phyloP scores from a whole-genome alignment of 441 rosid species.

The Pelargonium australe region DNA sequence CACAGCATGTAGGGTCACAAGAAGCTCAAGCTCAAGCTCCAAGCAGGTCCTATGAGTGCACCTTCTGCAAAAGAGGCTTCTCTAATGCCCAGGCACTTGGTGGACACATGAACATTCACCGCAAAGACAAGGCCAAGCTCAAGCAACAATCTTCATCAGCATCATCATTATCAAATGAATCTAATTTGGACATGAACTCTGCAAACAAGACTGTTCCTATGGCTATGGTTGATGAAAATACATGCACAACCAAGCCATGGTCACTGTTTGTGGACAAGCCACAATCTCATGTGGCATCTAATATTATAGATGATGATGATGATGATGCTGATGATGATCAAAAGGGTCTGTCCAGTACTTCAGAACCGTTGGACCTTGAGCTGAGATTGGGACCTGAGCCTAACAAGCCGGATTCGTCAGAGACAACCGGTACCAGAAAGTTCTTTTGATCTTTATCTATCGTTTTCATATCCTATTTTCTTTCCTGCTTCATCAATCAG shows the following conservation, averaged over 20 bases:
- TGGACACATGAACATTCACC: slow-evolving; percentile 43
- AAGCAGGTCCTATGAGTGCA: slow-evolving; percentile 33
- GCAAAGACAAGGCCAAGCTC: slow-evolving; percentile 35
- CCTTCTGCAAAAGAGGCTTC: slow-evolving; percentile 45
- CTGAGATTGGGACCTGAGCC: slow-evolving; percentile 51
- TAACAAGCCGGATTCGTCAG: slow-evolving; percentile 21
- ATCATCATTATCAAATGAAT: not conserved
- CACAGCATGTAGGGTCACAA: too few relatives aligned
- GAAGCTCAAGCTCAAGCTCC: slow-evolving; percentile 30
- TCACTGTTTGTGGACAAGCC: not conserved
- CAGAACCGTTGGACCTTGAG: slow-evolving; percentile 37
- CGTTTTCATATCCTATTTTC: too few relatives aligned
- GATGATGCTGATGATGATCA: not conserved
- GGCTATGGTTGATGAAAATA: slow-evolving; percentile 9
- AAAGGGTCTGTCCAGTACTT: slow-evolving; percentile 7
- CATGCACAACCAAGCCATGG: not conserved
- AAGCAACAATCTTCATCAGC: slow-evolving; percentile 21
- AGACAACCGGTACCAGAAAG: slow-evolving; percentile 26
- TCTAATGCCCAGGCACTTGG: slow-evolving; percentile 41
- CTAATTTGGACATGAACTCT: too few relatives aligned
- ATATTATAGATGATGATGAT: not conserved
- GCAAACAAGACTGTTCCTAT: not conserved
- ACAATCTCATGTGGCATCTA: slow-evolving; percentile 1
- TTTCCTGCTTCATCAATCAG: too few relatives aligned
- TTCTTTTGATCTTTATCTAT: slow-evolving; percentile 26